phyloP scores from a whole-genome alignment of 2,329 filamentous ascomycete species.

The Diaporthe citrichinensis region DNA sequence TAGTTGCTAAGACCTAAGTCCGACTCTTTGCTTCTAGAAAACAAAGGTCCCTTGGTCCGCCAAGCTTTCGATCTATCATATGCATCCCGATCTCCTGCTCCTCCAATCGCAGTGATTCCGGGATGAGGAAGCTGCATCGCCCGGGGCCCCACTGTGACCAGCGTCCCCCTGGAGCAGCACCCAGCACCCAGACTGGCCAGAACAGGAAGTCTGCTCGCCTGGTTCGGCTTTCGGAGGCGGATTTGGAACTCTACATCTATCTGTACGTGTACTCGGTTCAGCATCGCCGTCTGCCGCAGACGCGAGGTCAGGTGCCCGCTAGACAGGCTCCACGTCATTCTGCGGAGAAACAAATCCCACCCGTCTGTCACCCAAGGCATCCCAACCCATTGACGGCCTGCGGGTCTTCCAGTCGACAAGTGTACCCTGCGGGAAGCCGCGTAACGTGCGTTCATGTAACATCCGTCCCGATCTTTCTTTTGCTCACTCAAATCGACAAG shows the following conservation, averaged over 20 bases:
- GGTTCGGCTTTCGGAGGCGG: not conserved
- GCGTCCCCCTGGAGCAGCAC: not conserved
- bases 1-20: conserved; percentile 17
- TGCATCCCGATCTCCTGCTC: conserved; percentile 7
- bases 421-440: not conserved
- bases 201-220: conserved; percentile 9
- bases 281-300: not conserved
- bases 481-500: not conserved
- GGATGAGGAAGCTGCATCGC: conserved; percentile 24
- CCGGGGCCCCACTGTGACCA: not conserved
- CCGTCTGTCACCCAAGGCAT: not conserved
- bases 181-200: not conserved
- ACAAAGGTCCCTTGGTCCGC: conserved; percentile 14
- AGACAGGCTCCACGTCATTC: conserved; percentile 1
- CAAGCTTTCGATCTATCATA: conserved; percentile 29
- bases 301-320: conserved; percentile 13
- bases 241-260: not conserved
- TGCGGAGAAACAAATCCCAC: not conserved
- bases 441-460: conserved; percentile 11
- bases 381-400: not conserved
- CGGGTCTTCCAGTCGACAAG: not conserved
- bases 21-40: conserved; percentile 18
- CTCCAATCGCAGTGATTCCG: conserved; percentile 29
- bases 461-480: conserved; percentile 1
- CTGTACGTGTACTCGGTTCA: too few relatives aligned